These are phyloP conservation scores for Mucor lusitanicus DNA, from an alignment of 371 early-diverging fungal genomes.

Conservation along the genomic window DNA sequence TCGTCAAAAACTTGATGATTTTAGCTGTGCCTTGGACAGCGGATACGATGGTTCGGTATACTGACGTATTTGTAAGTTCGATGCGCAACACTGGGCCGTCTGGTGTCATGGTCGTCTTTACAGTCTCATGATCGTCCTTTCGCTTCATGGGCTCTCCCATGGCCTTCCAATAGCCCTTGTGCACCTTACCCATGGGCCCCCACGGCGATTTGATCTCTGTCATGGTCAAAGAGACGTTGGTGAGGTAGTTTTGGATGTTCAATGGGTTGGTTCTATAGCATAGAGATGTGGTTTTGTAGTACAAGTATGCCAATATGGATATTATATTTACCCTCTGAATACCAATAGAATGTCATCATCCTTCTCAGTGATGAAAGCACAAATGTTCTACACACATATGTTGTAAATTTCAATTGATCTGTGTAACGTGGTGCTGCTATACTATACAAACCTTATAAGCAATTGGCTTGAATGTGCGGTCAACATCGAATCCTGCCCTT, in stretches of 20 bases:
- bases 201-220: slow-evolving; percentile 46
- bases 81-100: slow-evolving; percentile 27
- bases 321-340: slow-evolving; percentile 50
- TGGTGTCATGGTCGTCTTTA: not conserved
- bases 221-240: slow-evolving; percentile 54
- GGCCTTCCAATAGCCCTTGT: slow-evolving; percentile 63
- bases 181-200: slow-evolving; percentile 59
- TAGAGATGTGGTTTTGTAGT: not conserved
- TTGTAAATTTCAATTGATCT: not conserved
- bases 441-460: slow-evolving; percentile 52
- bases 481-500: slow-evolving; percentile 57
- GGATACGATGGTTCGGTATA: slow-evolving; percentile 40
- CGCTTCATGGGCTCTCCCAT: slow-evolving; percentile 46
- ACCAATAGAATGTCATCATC: slow-evolving; percentile 61
- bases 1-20: slow-evolving; percentile 29
- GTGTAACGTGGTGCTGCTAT: too few relatives aligned
- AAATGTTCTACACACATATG: slow-evolving; percentile 46
- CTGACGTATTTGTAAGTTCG: slow-evolving; percentile 38
- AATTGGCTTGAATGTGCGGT: slow-evolving; percentile 54
- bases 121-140: not conserved
- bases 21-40: slow-evolving; percentile 35
- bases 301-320: not conserved
- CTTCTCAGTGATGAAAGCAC: slow-evolving; percentile 62
- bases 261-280: slow-evolving; percentile 57
- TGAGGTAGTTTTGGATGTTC: slow-evolving; percentile 64